phyloP scores from a whole-genome alignment of 192 early-diverging fungal species.

The Geosiphon pyriformis region DNA sequence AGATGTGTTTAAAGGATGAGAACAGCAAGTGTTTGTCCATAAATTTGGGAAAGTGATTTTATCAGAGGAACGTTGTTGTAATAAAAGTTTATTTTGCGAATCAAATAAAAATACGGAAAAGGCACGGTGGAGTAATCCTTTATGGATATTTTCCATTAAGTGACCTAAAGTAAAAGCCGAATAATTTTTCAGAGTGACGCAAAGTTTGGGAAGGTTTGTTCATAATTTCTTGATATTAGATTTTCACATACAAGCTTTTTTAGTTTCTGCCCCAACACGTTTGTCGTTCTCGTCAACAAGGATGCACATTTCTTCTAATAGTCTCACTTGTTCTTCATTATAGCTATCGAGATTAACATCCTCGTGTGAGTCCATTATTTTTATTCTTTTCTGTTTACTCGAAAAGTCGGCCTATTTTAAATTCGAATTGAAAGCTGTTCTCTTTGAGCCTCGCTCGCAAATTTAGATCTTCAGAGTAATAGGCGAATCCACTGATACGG shows the following conservation, averaged over 20 bases:
- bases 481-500: too few relatives aligned
- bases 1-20: constrained; percentile 81
- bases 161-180: constrained; percentile 63
- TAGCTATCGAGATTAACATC: constrained; percentile 57
- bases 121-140: constrained; percentile 89
- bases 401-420: too few relatives aligned
- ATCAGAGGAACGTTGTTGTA: constrained; percentile 92
- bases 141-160: constrained; percentile 89
- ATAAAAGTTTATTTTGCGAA: constrained; percentile 72
- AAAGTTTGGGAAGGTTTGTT: not conserved
- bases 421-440: too few relatives aligned
- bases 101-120: constrained; percentile 97
- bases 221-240: not conserved
- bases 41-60: constrained; percentile 98
- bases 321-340: constrained; percentile 80
- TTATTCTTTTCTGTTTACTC: too few relatives aligned
- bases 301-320: constrained; percentile 99
- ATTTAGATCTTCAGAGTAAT: too few relatives aligned
- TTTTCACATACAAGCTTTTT: constrained; percentile 76
- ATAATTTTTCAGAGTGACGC: not conserved
- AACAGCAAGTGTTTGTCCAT: constrained; percentile 99
- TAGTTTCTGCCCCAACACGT: constrained; percentile 76
- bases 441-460: too few relatives aligned
- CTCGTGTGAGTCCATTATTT: too few relatives aligned
- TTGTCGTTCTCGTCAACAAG: constrained; percentile 83